Base-by-base conservation (phyloP, 352 stramenopile genomes). In the Elongisporangium senticosum region DNA sequence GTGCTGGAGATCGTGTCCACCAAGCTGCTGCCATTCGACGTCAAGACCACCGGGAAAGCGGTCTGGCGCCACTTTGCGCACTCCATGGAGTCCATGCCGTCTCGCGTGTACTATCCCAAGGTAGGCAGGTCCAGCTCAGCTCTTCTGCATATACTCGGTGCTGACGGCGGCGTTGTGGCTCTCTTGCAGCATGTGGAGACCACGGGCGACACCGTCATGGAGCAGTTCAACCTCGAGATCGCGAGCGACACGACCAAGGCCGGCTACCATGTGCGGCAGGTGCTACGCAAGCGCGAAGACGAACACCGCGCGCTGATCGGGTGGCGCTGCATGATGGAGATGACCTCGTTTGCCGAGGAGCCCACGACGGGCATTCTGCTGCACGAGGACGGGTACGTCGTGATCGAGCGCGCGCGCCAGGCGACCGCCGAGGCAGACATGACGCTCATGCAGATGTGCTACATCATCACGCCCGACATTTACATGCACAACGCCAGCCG, bases 391-490 rank as follows among this genome's bases (percentile, higher is more conserved):
- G 74, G 79, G 0, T 89, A 82, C 53, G 66, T 89, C 22, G 58
- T 86, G 19, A 63, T 85, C 51, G 74, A 75, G 59, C 69, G 68
- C n/a, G 65, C 72, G 7, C 65, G 55, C 14, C 64, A 69, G 13
- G 69, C 71, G 48, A 67, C 72, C 48, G 48, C 59, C 47, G 64
- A 64, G 24, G 55, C 64, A 39, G 58, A 61, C 14, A 71, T 66
- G 55, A 62, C 74, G 49, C 62, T 86, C 17, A 23, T 89, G 49
- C 75, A 85, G 58, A 76, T 74, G 56, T 79, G 74, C 56, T 80
- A 80, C 56, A 68, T 88, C 33, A 80, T 84, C 51, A 84, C 74
- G 10, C 78, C 78, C 20, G 68, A 86, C 54, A 75, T 87, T n/a
- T 78, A 87, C 69, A 72, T 80, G 58, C 71, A 83, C 50, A 67